These are phyloP conservation scores for Diplodia scrobiculata DNA, from an alignment of 2,329 filamentous ascomycete species.

Conservation along the genomic window DNA sequence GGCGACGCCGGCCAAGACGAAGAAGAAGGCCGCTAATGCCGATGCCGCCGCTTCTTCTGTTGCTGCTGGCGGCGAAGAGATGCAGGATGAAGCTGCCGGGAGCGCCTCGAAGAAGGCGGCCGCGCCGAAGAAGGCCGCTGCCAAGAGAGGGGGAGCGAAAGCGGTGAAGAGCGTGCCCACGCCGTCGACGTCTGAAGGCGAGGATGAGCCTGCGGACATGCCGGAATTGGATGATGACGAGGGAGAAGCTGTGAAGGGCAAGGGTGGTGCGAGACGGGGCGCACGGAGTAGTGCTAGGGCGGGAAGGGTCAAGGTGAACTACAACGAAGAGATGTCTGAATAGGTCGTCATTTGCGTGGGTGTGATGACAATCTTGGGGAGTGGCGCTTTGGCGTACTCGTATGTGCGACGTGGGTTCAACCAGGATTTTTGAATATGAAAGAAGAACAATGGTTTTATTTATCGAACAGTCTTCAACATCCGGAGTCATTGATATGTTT, in stretches of 20 bases:
- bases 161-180: constrained; percentile 47
- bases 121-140: constrained; percentile 42
- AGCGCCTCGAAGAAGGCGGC: constrained; percentile 33
- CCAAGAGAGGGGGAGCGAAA: constrained; percentile 1
- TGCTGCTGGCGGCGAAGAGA: neutral
- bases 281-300: constrained; percentile 30
- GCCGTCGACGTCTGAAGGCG: constrained; percentile 40
- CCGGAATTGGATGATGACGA: constrained; percentile 46
- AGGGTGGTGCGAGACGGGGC: constrained; percentile 9
- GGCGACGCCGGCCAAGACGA: constrained; percentile 39
- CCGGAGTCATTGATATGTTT: too few relatives aligned
- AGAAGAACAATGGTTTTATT: too few relatives aligned
- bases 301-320: constrained; percentile 36
- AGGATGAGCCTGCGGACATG: constrained; percentile 37
- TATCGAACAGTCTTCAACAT: too few relatives aligned
- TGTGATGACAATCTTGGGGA: neutral
- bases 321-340: constrained; percentile 42
- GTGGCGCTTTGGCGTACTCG: neutral
- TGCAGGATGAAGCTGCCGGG: neutral
- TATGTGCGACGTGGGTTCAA: too few relatives aligned
- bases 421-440: neutral
- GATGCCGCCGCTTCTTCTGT: constrained; percentile 25
- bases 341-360: neutral
- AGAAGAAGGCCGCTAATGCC: constrained; percentile 38
- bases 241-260: constrained; percentile 27